These are phyloP conservation scores for Thalassiosira oceanica DNA, from an alignment of 352 stramenopile species.

Conservation along the genomic window DNA sequence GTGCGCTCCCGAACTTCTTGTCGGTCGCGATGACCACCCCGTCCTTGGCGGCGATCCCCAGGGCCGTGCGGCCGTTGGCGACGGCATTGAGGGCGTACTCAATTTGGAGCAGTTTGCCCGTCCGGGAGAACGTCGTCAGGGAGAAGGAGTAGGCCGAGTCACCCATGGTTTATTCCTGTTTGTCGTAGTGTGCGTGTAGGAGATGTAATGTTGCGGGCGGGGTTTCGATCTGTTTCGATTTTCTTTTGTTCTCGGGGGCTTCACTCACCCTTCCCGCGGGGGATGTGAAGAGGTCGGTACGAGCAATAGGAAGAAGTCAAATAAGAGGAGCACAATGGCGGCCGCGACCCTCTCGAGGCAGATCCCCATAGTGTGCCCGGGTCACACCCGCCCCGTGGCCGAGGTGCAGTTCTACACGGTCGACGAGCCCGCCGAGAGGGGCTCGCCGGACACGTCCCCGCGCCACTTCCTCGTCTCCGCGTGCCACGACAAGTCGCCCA, in stretches of 20 bases:
- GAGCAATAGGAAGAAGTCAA: background rate
- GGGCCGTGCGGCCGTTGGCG: slow-evolving; percentile 90
- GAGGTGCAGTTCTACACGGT: slow-evolving; percentile 77
- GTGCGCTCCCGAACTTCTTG: slow-evolving; percentile 93
- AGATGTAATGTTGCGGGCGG: background rate
- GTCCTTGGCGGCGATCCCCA: slow-evolving; percentile 98
- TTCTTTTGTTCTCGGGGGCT: no score
- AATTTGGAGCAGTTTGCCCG: slow-evolving; percentile 99
- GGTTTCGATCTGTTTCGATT: no score
- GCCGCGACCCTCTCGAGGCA: slow-evolving; percentile 37
- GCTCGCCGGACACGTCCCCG: background rate
- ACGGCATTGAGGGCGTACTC: slow-evolving; percentile 99
- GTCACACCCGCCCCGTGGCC: slow-evolving; percentile 77
- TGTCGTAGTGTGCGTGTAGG: background rate
- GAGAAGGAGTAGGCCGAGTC: slow-evolving; percentile 98
- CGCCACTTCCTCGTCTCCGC: slow-evolving; percentile 53
- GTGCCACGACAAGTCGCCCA: slow-evolving; percentile 80
- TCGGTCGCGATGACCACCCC: slow-evolving; percentile 99
- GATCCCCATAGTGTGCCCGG: slow-evolving; percentile 82
- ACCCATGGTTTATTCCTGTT: slow-evolving; percentile 82
- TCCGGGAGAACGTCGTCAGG: slow-evolving; percentile 99
- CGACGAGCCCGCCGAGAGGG: slow-evolving; percentile 8
- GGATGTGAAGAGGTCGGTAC: background rate
- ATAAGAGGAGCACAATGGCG: background rate
- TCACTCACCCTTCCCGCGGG: no score